Evolutionary conservation across 805 yeast genomes (phyloP).

Genomic region (Grigorovia yakushimaensis): DNA sequence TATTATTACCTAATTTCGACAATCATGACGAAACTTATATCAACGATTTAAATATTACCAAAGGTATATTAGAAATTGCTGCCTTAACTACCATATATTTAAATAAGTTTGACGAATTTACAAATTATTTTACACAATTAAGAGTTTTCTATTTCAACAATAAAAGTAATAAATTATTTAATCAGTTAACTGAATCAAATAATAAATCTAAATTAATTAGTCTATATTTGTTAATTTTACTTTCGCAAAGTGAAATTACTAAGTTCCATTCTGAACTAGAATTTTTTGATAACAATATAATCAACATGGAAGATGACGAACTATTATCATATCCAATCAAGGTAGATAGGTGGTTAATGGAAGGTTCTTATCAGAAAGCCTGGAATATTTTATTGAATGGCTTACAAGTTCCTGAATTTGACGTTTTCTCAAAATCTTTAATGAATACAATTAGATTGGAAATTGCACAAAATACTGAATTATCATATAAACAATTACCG

Average conservation of each 20-base stretch:
- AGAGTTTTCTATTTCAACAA: constrained; percentile 56
- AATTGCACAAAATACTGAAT: constrained; percentile 75
- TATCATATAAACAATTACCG: constrained; percentile 68
- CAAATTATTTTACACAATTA: constrained; percentile 62
- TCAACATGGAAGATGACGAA: constrained; percentile 50
- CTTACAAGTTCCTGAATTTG: constrained; percentile 55
- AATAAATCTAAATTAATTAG: constrained; percentile 69
- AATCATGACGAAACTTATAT: constrained; percentile 30
- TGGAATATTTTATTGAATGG: constrained; percentile 53
- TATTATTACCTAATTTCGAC: constrained; percentile 54
- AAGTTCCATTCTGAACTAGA: constrained; percentile 88
- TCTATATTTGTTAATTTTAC: constrained; percentile 61
- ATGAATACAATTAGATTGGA: constrained; percentile 74
- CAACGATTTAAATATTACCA: constrained; percentile 66
- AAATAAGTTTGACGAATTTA: constrained; percentile 53
- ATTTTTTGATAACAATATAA: constrained; percentile 40
- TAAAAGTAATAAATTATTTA: constrained; percentile 3
- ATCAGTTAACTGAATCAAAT: constrained; percentile 35
- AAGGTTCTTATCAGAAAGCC: constrained; percentile 90
- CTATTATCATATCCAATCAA: constrained; percentile 76
- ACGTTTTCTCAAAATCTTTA: constrained; percentile 64
- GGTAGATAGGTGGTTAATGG: constrained; percentile 89
- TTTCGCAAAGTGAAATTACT: constrained; percentile 77
- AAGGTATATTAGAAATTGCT: constrained; percentile 80
- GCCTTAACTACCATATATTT: constrained; percentile 68